These are phyloP conservation scores for Leptomonas seymouri DNA, from an alignment of 208 protist species.

Conservation along the genomic window DNA sequence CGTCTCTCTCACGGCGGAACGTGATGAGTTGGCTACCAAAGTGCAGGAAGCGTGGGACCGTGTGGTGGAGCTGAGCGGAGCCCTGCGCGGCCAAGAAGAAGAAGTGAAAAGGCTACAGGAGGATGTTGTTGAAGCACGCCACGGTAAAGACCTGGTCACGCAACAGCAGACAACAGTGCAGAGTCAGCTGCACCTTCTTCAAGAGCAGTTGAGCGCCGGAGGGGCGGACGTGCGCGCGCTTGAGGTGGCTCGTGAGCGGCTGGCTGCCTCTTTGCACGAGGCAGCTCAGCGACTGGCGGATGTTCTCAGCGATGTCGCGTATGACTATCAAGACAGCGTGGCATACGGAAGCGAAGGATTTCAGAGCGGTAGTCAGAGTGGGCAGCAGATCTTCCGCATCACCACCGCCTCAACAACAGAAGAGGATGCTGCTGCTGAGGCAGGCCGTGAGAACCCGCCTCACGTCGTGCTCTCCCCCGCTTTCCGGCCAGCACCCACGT, in stretches of 20 bases:
- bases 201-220: conserved; percentile 3
- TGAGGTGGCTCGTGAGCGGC: conserved; percentile 4
- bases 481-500: neutral
- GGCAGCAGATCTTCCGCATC: neutral
- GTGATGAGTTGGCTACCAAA: conserved; percentile 61
- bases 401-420: neutral
- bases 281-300: conserved; percentile 19
- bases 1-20: conserved; percentile 51
- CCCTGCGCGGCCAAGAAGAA: conserved; percentile 29
- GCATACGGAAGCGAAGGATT: neutral
- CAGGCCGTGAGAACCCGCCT: neutral
- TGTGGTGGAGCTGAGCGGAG: conserved; percentile 41
- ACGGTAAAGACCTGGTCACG: conserved; percentile 11
- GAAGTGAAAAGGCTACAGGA: conserved; percentile 30
- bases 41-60: conserved; percentile 65
- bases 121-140: conserved; percentile 13
- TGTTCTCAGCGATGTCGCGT: conserved; percentile 23
- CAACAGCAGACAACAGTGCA: conserved; percentile 28
- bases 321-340: conserved; percentile 27
- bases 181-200: conserved; percentile 14
- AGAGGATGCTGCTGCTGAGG: neutral
- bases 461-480: conserved; percentile 27
- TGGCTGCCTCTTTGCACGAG: conserved; percentile 9
- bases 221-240: neutral
- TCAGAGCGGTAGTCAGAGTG: neutral